Evolutionary conservation across 2,329 filamentous ascomycete species (phyloP).

Genomic region (Diaporthe aspalathi): DNA sequence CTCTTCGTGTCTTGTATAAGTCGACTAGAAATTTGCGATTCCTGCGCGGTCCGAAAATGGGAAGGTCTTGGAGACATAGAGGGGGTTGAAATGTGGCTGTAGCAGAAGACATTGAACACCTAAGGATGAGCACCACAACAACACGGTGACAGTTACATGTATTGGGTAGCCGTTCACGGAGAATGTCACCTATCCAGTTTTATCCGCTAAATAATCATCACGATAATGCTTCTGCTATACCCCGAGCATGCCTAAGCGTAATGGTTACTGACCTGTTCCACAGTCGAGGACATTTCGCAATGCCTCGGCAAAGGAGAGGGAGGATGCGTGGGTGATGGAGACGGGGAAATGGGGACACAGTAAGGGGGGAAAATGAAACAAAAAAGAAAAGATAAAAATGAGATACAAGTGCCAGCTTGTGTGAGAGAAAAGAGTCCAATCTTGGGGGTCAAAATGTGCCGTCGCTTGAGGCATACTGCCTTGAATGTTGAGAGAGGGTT

Average conservation of each 20-base stretch:
- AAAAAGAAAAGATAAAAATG: background rate
- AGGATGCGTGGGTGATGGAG: too few species aligned
- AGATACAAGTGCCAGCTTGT: too few species aligned
- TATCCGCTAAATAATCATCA: background rate
- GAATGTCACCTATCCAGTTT: background rate
- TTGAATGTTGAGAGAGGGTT: background rate
- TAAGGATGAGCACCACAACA: background rate
- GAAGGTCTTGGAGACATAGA: too few species aligned
- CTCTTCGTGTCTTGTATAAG: background rate
- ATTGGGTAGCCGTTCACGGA: background rate
- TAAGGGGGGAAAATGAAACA: too few species aligned
- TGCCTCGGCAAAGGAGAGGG: background rate
- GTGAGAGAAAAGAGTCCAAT: background rate
- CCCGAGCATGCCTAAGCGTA: too few species aligned
- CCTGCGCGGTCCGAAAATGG: background rate
- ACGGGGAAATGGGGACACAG: too few species aligned
- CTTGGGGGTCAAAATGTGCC: too few species aligned
- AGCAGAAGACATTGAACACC: background rate
- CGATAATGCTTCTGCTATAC: background rate
- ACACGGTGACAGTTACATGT: background rate
- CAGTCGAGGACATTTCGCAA: background rate
- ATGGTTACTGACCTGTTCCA: background rate
- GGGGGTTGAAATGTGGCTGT: background rate
- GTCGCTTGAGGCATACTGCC: background rate
- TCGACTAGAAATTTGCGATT: background rate